phyloP scores from a whole-genome alignment of 192 early-diverging fungal genomes.

The Piromyces finnis region DNA sequence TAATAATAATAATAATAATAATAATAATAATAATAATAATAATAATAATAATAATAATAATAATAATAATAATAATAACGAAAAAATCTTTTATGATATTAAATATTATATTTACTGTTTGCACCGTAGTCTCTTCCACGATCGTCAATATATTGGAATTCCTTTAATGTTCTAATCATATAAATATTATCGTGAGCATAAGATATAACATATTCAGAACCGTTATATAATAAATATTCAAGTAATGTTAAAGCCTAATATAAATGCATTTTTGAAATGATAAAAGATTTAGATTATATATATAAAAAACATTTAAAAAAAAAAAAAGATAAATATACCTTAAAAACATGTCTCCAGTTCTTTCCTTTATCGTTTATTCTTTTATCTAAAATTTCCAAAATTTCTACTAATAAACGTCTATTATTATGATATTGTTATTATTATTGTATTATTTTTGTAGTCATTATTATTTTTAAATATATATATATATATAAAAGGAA shows the following conservation, averaged over 20 bases:
- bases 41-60: no score
- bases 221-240: conserved; percentile 66
- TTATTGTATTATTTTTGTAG: no score
- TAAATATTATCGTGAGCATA: conserved; percentile 81
- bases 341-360: conserved; percentile 97
- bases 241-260: conserved; percentile 60
- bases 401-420: conserved; percentile 20
- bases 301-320: no score
- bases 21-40: no score
- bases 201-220: conserved; percentile 67
- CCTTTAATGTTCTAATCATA: conserved; percentile 86
- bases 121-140: conserved; percentile 76
- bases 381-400: conserved; percentile 97
- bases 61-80: no score
- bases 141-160: conserved; percentile 93
- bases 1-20: no score
- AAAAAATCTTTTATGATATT: no score
- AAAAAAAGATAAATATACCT: conserved; percentile 25
- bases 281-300: no score
- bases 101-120: conserved; percentile 39
- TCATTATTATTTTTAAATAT: no score
- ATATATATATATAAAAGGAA: no score
- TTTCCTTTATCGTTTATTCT: conserved; percentile 91
- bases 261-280: no score
- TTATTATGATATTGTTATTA: no score